Evolutionary conservation across 345 rosid species (phyloP), one percentile per base, ranked within the genome.

Genomic region (Moringa oleifera): DNA sequence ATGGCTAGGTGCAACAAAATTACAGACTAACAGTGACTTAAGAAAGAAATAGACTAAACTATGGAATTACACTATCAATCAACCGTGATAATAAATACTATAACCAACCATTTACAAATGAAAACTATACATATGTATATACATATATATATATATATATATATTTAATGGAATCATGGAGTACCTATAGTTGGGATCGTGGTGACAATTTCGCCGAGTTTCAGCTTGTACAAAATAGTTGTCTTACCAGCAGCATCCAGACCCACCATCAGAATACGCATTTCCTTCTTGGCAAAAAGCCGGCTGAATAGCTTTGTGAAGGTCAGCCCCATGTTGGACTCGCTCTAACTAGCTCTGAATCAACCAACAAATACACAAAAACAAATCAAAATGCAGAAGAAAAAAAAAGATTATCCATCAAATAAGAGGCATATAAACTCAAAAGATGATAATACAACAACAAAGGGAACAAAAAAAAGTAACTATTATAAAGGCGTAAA

Each of bases 181-280:
- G 79, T 81, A 88, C 95, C 86, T 6, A 88, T 88, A 58, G 95
- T 88, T 8, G 95, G 91, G 63, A 88, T 88, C 20, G 91, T 85
- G 69, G 95, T 85, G 68, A 88, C 95, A 31, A 88, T 88, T 67
- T 88, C 91, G 6, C 95, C 91, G 53, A 88, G 91, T 82, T 85
- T 88, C 37, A 88, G 89, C 86, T 88, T 88, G 77, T 85, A 88
- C 63, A 88, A n/a, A 57, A 83, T 88, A 9, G 91, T 88, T 68
- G 95, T 87, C 78, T 87, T 87, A 79, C 95, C 94, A 53, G 94
- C 90, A 37, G 94, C 94, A 61, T 88, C 95, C 4, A 88, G 89
- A 80, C 95, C 95, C 54, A 88, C 91, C 95, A 88, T 88, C 74
- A 88, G 78, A 81, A 88, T 88, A 25, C 91, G 58, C 89, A 88